Conservation (phyloP, 371 early-diverging fungal genomes). For the Saksenaea vasiformis region DNA sequence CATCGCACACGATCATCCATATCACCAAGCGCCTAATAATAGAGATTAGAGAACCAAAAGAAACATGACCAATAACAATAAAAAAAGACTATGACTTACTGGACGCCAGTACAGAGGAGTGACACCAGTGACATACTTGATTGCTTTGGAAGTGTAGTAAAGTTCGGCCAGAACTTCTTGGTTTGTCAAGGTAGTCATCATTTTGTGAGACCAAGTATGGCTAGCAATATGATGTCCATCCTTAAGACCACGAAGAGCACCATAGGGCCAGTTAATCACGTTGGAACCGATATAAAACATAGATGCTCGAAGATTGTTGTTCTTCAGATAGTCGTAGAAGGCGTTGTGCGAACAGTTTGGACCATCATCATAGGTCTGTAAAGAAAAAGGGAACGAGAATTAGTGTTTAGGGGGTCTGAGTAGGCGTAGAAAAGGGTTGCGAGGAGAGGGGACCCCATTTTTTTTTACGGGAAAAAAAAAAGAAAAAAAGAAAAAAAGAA, state of each 20-base stretch:
- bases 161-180: constrained; percentile 59
- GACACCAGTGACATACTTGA: constrained; percentile 52
- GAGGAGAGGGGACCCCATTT: neutral
- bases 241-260: constrained; percentile 46
- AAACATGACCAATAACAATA: neutral
- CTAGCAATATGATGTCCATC: constrained; percentile 52
- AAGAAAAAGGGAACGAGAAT: neutral
- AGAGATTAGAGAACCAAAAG: neutral
- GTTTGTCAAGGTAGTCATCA: constrained; percentile 55
- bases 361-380: constrained; percentile 45
- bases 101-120: constrained; percentile 58
- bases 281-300: constrained; percentile 56
- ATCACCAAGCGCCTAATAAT: constrained; percentile 38
- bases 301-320: constrained; percentile 40
- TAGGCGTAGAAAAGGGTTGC: neutral
- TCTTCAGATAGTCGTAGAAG: constrained; percentile 40
- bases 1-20: constrained; percentile 54
- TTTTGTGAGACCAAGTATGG: constrained; percentile 61
- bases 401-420: neutral
- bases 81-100: constrained; percentile 23
- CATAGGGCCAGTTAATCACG: constrained; percentile 46
- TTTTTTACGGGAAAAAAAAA: neutral
- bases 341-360: constrained; percentile 52
- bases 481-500: neutral
- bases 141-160: constrained; percentile 50